Conservation (phyloP, 2,329 filamentous ascomycete genomes). For the Pseudonectria foliicola region DNA sequence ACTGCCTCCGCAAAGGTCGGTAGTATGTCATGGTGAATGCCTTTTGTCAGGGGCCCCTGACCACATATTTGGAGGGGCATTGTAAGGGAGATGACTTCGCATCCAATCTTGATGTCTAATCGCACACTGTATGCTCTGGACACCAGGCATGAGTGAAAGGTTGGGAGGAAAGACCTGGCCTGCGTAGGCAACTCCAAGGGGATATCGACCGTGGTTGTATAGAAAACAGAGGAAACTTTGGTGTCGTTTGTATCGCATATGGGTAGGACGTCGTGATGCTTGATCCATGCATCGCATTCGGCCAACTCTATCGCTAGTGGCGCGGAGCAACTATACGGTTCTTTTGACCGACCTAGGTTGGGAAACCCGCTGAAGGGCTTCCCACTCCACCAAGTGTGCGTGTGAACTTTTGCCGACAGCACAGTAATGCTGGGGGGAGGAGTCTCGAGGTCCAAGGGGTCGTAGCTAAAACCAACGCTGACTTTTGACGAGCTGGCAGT, state of each 20-base stretch:
- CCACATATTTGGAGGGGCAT: too few relatives aligned
- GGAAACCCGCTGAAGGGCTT: background rate
- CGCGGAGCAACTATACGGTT: too few relatives aligned
- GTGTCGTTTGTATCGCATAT: too few relatives aligned
- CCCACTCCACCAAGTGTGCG: background rate
- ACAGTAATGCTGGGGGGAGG: background rate
- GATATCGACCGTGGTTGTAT: background rate
- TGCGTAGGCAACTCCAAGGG: background rate
- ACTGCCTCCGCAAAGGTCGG: too few relatives aligned
- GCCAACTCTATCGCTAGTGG: too few relatives aligned
- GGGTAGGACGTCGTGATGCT: background rate
- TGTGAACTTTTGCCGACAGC: background rate
- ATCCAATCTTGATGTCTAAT: background rate
- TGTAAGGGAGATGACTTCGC: too few relatives aligned
- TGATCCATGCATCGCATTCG: background rate
- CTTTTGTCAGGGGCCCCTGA: too few relatives aligned
- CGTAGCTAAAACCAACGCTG: background rate
- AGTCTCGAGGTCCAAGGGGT: background rate
- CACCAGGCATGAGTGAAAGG: slow-evolving; percentile 1
- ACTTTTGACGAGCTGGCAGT: background rate
- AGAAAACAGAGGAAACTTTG: background rate
- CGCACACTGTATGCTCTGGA: slow-evolving; percentile 1
- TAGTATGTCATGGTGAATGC: too few relatives aligned
- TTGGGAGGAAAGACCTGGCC: background rate
- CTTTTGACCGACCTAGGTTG: too few relatives aligned